Evolutionary conservation across 1,284 basidiomycete genomes (phyloP).

Genomic region (Hypsizygus ulmarius): DNA sequence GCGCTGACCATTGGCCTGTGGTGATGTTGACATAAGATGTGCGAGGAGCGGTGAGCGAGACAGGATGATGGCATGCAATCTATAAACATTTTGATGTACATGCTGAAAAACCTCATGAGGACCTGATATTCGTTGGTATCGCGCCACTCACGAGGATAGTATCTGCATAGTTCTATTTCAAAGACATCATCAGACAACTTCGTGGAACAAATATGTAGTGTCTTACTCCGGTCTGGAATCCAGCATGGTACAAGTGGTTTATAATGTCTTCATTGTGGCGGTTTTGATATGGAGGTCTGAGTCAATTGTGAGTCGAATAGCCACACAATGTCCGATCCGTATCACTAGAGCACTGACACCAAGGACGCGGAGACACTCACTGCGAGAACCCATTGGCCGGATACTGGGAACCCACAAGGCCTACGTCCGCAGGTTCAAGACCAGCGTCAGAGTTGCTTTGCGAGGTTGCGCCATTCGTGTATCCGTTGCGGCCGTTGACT

Average conservation of each 20-base stretch:
- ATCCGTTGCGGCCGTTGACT: conserved; percentile 33
- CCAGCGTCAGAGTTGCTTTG: conserved; percentile 26
- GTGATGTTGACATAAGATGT: conserved; percentile 78
- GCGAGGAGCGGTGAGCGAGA: conserved; percentile 84
- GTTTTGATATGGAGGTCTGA: conserved; percentile 46
- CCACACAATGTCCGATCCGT: conserved; percentile 16
- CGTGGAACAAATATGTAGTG: conserved; percentile 7
- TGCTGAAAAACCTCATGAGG: conserved; percentile 45
- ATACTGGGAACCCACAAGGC: conserved; percentile 23
- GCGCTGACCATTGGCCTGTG: conserved; percentile 56
- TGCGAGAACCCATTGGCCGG: conserved; percentile 42
- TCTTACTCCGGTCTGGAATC: conserved; percentile 77
- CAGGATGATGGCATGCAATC: conserved; percentile 78
- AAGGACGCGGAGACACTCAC: conserved; percentile 33
- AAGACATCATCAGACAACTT: conserved; percentile 12
- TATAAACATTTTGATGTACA: conserved; percentile 70
- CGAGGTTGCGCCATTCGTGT: conserved; percentile 32
- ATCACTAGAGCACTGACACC: neutral
- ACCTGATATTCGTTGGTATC: conserved; percentile 13
- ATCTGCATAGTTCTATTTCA: conserved; percentile 71
- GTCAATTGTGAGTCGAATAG: conserved; percentile 5
- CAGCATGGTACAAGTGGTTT: conserved; percentile 71
- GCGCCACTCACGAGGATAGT: conserved; percentile 62
- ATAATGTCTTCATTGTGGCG: conserved; percentile 74
- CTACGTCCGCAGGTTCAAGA: conserved; percentile 23